Evolutionary conservation across 371 early-diverging fungal species (phyloP), one percentile per base, ranked within the genome.

Genomic region (Umbelopsis sp.): DNA sequence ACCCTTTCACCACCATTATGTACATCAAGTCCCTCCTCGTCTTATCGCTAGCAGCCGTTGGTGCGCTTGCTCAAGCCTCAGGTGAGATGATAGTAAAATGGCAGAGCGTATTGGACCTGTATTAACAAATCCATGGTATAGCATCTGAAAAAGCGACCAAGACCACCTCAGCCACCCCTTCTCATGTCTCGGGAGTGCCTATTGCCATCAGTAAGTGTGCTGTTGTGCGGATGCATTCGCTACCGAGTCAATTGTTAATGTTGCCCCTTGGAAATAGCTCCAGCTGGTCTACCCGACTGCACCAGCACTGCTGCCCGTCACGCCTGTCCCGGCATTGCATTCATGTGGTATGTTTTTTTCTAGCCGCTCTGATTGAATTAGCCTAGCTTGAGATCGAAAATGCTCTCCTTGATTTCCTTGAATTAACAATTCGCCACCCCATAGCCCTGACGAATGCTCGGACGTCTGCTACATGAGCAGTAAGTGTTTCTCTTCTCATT

Each of bases 181-280:
- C 57, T 35, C 57, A 57, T 57, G 57, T 57, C 32, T 57, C 57
- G 32, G 57, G 57, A 16, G 57, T 57, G 4, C 57, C 57, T 35
- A 57, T 57, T 18, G 35, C 57, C 2, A 35, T 57, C 57, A 57
- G 57, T 57, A 57, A 4, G 57, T 57, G 35, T 3, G 18, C 2
- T 37, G 6, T 20, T 20, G 12, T 51, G 11, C 29, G 0, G 29
- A 29, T 29, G 3, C 29, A 29, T 29, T 29, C 29, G 29, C 29
- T 29, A 22, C 29, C 29, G 29, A 29, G 29, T 29, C 29, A 29
- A 1, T 29, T 29, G 29, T 29, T 29, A 29, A 29, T 29, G 3
- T 29, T 29, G 4, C 29, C 18, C 5, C 16, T 35, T 29, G 14
- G 12, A 18, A 37, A 35, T n/a, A 57, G 57, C 57, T 16, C 57